Evolutionary conservation across 306 rosid species (phyloP), one percentile per base, ranked within the genome.

Genomic region (Trifolium repens): DNA sequence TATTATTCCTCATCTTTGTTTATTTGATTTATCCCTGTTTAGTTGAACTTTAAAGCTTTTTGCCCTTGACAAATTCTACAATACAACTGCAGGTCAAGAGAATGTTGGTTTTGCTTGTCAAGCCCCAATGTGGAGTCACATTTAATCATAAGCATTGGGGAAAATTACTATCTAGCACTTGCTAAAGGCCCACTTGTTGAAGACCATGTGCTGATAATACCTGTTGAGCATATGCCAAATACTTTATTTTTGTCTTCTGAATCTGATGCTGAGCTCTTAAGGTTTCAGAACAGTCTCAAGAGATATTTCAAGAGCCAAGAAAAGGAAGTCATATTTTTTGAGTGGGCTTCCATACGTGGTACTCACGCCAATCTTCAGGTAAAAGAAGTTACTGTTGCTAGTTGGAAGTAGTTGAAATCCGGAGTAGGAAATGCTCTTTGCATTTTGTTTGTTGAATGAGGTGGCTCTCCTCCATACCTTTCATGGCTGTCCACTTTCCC

Each of bases 341-440:
- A 94, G 86, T 90, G 97, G 99, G 91, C 67, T 81, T 92, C 97
- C 4, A 77, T 79, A 63, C 93, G 90, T 66, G 81, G 83, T 59
- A 81, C 87, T 73, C 99, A 94, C 85, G 97, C 97, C 79, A 94
- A 94, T 90, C 93, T 92, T 81, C 99, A 94, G 99, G 99, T 90
- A 88, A 79, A 46, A 19, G 32, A 47, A 53, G 39, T 60, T 71
- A 66, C 47, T 65, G 27, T 70, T 74, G 17, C 40, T 65, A 68
- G 57, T 63, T 62, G 54, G 7, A 42, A 16, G 55, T 75, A 7
- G 63, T 78, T 79, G 63, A 57, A 75, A 19, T 81, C 34, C 57
- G 47, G 59, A 67, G 10, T 50, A 26, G 35, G 27, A 24, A 27
- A 53, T 49, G 72, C 50, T 65, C 61, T 75, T 75, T 40, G 19